These are phyloP conservation scores for Camelina laxa DNA, from an alignment of 345 rosid genomes.

Conservation along the genomic window DNA sequence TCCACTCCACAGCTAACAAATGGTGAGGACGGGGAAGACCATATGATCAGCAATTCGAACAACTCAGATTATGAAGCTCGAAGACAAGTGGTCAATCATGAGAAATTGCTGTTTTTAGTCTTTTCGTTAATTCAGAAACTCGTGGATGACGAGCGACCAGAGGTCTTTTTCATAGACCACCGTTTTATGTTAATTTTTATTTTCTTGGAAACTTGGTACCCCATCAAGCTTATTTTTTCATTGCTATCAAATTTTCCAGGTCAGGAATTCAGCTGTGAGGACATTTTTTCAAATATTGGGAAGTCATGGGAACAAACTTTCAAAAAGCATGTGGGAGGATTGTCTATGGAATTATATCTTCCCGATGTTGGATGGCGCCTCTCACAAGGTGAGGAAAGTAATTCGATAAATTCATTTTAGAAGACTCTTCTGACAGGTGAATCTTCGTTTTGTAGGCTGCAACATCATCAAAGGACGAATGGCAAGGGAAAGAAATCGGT, in stretches of 20 bases:
- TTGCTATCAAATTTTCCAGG: slow-evolving; percentile 52
- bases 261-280: slow-evolving; percentile 95
- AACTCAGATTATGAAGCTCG: slow-evolving; percentile 46
- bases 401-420: slow-evolving; percentile 14
- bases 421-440: slow-evolving; percentile 28
- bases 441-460: slow-evolving; percentile 72
- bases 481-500: slow-evolving; percentile 97
- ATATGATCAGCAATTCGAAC: slow-evolving; percentile 40
- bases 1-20: slow-evolving; percentile 48
- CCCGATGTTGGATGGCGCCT: slow-evolving; percentile 84
- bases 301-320: slow-evolving; percentile 91
- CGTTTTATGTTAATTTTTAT: slow-evolving; percentile 5
- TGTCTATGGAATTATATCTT: slow-evolving; percentile 97
- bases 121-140: slow-evolving; percentile 92
- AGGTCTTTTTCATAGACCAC: slow-evolving; percentile 58
- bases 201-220: slow-evolving; percentile 1
- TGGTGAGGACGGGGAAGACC: slow-evolving; percentile 53
- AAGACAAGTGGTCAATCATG: slow-evolving; percentile 50
- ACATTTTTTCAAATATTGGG: slow-evolving; percentile 94
- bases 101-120: slow-evolving; percentile 79
- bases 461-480: slow-evolving; percentile 98
- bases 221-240: slow-evolving; percentile 15
- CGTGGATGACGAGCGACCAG: slow-evolving; percentile 96
- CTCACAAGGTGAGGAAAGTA: slow-evolving; percentile 77
- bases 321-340: slow-evolving; percentile 96